Conservation (phyloP, 768 basidiomycete genomes). For the Filobasidium wieringae region DNA sequence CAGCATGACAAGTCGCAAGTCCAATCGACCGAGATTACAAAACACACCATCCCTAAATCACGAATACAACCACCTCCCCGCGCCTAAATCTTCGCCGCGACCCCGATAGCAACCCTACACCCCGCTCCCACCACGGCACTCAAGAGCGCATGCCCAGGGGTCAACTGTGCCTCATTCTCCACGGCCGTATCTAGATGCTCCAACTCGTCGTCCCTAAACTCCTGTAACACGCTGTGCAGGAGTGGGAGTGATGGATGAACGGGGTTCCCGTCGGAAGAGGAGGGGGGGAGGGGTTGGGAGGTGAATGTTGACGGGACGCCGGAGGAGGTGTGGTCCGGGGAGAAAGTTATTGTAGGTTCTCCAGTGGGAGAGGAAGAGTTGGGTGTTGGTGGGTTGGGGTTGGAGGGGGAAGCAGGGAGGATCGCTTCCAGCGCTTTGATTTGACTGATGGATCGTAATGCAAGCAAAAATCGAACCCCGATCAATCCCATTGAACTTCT, state of each 20-base stretch:
- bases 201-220: conserved; percentile 87
- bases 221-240: conserved; percentile 58
- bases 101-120: conserved; percentile 77
- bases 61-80: too few species aligned
- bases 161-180: conserved; percentile 71
- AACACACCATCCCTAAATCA: too few species aligned
- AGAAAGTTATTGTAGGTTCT: too few species aligned
- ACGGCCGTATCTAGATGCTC: conserved; percentile 89
- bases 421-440: conserved; percentile 55
- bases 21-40: too few species aligned
- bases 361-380: background rate
- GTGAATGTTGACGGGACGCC: conserved; percentile 20
- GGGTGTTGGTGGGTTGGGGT: background rate
- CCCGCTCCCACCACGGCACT: conserved; percentile 73
- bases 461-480: too few species aligned
- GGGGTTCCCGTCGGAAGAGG: conserved; percentile 19
- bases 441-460: too few species aligned
- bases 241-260: conserved; percentile 69
- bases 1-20: too few species aligned
- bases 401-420: conserved; percentile 5
- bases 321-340: conserved; percentile 10
- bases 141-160: conserved; percentile 80
- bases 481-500: too few species aligned
- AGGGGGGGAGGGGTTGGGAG: conserved; percentile 14
- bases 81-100: conserved; percentile 68